phyloP scores from a whole-genome alignment of 1,139 yeast species.

The Taphrina deformans region DNA sequence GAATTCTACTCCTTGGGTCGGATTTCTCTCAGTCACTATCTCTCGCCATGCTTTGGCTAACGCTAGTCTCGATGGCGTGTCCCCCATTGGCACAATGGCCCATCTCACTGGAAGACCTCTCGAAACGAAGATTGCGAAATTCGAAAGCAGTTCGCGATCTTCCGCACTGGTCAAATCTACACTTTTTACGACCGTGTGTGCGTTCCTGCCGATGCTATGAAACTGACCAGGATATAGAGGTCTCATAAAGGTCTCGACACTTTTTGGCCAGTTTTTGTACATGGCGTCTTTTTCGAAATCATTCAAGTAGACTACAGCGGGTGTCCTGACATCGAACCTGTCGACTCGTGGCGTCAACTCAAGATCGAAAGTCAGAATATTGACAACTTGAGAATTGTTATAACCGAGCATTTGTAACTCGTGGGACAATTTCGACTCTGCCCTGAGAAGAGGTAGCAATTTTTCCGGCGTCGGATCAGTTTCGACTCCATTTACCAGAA shows the following conservation, averaged over 20 bases:
- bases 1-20: conserved; percentile 6
- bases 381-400: conserved; percentile 38
- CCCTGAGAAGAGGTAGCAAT: conserved; percentile 43
- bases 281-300: conserved; percentile 65
- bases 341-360: conserved; percentile 39
- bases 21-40: conserved; percentile 1
- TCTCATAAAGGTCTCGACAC: conserved; percentile 22
- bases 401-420: conserved; percentile 40
- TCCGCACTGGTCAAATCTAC: conserved; percentile 60
- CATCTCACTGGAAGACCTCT: conserved; percentile 73
- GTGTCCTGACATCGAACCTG: conserved; percentile 51
- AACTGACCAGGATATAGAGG: conserved; percentile 55
- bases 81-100: conserved; percentile 68
- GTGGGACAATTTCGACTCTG: conserved; percentile 43
- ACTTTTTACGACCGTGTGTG: conserved; percentile 72
- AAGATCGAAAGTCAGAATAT: conserved; percentile 39
- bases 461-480: conserved; percentile 37
- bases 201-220: conserved; percentile 69
- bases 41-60: conserved; percentile 38
- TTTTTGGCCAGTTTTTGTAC: conserved; percentile 53
- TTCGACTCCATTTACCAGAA: conserved; percentile 48
- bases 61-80: conserved; percentile 20
- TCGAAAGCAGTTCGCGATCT: conserved; percentile 50
- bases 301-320: conserved; percentile 62
- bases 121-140: conserved; percentile 42